A percentile compares a stretch with the other conserved stretches of the same genome.
Evolutionary conservation across 2,329 filamentous ascomycete genomes (phyloP).

Genomic region (Hypoxylon sp.): DNA sequence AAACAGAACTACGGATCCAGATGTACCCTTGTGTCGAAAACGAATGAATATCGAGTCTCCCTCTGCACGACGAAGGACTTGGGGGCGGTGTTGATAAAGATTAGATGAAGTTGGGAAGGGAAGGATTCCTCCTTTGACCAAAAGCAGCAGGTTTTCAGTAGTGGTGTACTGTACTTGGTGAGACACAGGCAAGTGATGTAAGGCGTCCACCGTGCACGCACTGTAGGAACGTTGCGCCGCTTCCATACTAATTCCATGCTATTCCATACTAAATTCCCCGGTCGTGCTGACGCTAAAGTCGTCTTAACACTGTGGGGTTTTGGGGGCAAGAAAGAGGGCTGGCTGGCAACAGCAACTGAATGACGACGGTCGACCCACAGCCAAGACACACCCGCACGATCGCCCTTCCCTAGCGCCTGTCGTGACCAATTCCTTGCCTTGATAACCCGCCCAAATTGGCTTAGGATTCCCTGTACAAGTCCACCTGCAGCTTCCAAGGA

Average conservation of each 20-base stretch:
- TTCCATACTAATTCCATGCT: slow-evolving; percentile 4
- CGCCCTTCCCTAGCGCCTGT: slow-evolving; percentile 16
- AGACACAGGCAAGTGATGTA: slow-evolving; percentile 27
- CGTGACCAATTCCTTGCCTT: slow-evolving; percentile 13
- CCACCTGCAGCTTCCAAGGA: slow-evolving; percentile 29
- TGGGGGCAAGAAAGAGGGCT: neutral
- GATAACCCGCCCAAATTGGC: neutral
- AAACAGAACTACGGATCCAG: slow-evolving; percentile 9
- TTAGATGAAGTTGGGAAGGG: slow-evolving; percentile 16
- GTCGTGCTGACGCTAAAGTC: slow-evolving; percentile 3
- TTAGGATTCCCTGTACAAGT: slow-evolving; percentile 2
- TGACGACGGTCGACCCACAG: slow-evolving; percentile 36
- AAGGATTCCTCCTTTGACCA: slow-evolving; percentile 14
- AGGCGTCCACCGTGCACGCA: slow-evolving; percentile 23
- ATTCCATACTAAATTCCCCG: slow-evolving; percentile 12
- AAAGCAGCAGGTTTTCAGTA: slow-evolving; percentile 17
- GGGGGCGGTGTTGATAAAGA: slow-evolving; percentile 10
- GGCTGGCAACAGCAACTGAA: slow-evolving; percentile 14
- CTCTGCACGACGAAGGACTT: slow-evolving; percentile 12
- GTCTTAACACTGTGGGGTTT: slow-evolving; percentile 35
- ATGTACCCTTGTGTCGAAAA: neutral
- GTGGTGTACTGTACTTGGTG: slow-evolving; percentile 16
- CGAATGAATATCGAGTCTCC: slow-evolving; percentile 5
- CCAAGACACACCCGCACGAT: slow-evolving; percentile 22
- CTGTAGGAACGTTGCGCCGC: slow-evolving; percentile 12